Base-by-base conservation (phyloP, 2,329 filamentous ascomycete genomes). In the Plenodomus biglobosus region DNA sequence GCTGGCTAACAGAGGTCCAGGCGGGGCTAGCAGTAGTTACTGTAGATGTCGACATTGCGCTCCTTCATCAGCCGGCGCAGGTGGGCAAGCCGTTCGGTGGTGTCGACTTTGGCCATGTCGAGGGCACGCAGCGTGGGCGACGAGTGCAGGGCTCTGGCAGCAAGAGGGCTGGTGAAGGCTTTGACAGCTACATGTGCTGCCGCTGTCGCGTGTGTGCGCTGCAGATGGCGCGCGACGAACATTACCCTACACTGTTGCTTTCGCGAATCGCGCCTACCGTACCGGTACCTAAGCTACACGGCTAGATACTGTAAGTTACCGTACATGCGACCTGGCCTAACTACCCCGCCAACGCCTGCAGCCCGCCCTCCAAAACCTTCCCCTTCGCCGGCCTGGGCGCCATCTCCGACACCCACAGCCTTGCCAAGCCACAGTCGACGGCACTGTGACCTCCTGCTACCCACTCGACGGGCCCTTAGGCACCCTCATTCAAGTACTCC, bases 51-150 rank as follows among this genome's bases (percentile, higher is more conserved):
- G 58, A 99, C 81, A 58, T 90, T 86, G 66, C 87, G 81, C 73
- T 92, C 81, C 75, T 84, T 85, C 94, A 99, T 99, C 69, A 96
- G 78, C 70, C 85, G 79, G 68, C 94, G 84, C 65, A 99, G 81
- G 73, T 83, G 81, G 56, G 83, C 75, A 57, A 99, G 83, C 64
- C 90, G 87, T 54, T 84, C 79, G 46, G 85, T 84, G 30, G 92
- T 96, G 73, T 94, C 79, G 59, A 95, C 85, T 44, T 81, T 84
- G 68, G 84, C 87, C 88, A 94, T 95, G 27, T 85, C 80, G 72
- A 76, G 53, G 38, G 62, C 55, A 51, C 58, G 53, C 39, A 58
- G 55, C 50, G 53, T 53, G 44, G 61, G 56, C 46, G 66, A 66
- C 38, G 58, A 54, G 60, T 71, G 65, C 44, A 72, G 64, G 18